phyloP scores from a whole-genome alignment of 2,329 filamentous ascomycete species.

The Colletotrichum sp. region DNA sequence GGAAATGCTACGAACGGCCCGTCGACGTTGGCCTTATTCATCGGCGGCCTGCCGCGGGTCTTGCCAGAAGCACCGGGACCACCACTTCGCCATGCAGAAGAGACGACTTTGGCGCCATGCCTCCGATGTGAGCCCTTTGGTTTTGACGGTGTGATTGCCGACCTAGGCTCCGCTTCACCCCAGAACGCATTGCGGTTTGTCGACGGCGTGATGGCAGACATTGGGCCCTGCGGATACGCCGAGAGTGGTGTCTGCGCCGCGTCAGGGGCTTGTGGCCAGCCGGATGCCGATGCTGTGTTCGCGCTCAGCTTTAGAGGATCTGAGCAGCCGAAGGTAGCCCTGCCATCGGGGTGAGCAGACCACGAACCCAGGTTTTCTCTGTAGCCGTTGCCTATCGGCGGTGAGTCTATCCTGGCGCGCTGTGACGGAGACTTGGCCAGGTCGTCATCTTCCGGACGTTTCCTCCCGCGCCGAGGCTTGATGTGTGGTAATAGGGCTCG shows the following conservation, averaged over 20 bases:
- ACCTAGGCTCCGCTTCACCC: slow-evolving; percentile 71
- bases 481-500: slow-evolving; percentile 83
- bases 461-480: slow-evolving; percentile 65
- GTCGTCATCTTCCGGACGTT: slow-evolving; percentile 69
- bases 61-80: slow-evolving; percentile 67
- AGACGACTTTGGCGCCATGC: slow-evolving; percentile 84
- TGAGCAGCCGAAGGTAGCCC: slow-evolving; percentile 36
- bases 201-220: slow-evolving; percentile 74
- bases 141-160: slow-evolving; percentile 74
- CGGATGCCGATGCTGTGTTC: slow-evolving; percentile 35
- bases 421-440: slow-evolving; percentile 57
- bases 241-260: slow-evolving; percentile 66
- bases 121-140: slow-evolving; percentile 59
- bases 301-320: slow-evolving; percentile 40
- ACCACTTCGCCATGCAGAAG: slow-evolving; percentile 84
- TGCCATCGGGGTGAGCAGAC: slow-evolving; percentile 50
- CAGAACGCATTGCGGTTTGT: slow-evolving; percentile 55
- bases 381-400: not conserved
- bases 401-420: slow-evolving; percentile 49
- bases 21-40: slow-evolving; percentile 64
- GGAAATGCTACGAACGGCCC: slow-evolving; percentile 75
- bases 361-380: slow-evolving; percentile 50
- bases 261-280: slow-evolving; percentile 54
- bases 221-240: slow-evolving; percentile 67
- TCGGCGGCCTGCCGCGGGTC: slow-evolving; percentile 79